Evolutionary conservation across 2,329 filamentous ascomycete species (phyloP), one percentile per base, ranked within the genome.

Genomic region (Alternaria triticina): DNA sequence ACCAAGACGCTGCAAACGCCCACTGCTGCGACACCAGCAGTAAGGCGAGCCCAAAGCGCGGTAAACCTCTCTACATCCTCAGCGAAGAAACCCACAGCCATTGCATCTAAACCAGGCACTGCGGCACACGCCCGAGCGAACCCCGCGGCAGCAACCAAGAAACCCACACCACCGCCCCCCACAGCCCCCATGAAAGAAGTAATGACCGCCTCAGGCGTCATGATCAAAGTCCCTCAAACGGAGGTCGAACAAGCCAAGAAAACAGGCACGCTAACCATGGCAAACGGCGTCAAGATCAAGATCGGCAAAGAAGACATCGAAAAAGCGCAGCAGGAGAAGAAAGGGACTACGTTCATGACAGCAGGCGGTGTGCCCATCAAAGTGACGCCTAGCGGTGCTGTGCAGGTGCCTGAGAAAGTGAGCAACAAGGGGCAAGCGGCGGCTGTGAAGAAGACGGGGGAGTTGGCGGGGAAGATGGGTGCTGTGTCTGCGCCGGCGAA

Each of bases 311-410:
- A 75, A 2, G 76, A 79, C 5, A 70, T 77, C 10, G 77, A 79
- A 54, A 69, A 75, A 20, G 76, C 76, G 15, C 69, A 75, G 52
- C 69, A 75, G 40, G 61, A 71, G 47, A 75, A 74, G 43, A 74
- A 71, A 51, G 74, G 72, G 0, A 47, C 59, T 3, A 75, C 69
- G 1, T 50, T 75, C 13, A 70, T 77, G 66, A 79, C 74, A 1
- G 60, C 75, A 5, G 68, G 70, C 8, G 77, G 77, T 0, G 64
- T 79, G 28, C 76, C 76, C 1, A 78, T 79, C 54, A 79, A 77
- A 44, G 64, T 78, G 28, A 76, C 69, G 3, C 66, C 72, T 9
- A 72, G 71, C 45, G 73, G 76, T 4, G 70, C 62, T 6, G 68
- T 74, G 9, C 63, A 70, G 8, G 65, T 74, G 3, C 64, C 64